Percentiles rank a stretch among this genome's conserved stretches.
phyloP scores from a whole-genome alignment of 2,329 filamentous ascomycete genomes.

The Graphilbum sp. region DNA sequence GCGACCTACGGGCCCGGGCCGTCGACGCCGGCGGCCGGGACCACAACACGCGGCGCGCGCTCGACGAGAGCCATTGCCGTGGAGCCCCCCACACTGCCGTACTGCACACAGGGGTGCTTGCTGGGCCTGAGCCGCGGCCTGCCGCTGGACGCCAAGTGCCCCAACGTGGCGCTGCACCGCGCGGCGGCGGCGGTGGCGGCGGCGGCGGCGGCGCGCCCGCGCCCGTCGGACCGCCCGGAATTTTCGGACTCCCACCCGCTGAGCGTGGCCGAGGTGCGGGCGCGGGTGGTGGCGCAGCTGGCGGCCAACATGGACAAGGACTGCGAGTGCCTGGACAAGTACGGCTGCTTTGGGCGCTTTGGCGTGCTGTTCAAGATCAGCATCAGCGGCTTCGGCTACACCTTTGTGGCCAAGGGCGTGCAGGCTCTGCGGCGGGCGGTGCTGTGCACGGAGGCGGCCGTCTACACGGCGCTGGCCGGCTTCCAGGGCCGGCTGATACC shows the following conservation, averaged over 20 bases:
- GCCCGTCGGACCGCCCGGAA: too few relatives aligned
- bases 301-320: not conserved
- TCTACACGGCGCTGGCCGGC: too few relatives aligned
- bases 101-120: slow-evolving; percentile 4
- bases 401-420: slow-evolving; percentile 2
- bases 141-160: slow-evolving; percentile 3
- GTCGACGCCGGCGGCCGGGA: too few relatives aligned
- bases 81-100: too few relatives aligned
- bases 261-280: not conserved
- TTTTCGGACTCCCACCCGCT: slow-evolving; percentile 1
- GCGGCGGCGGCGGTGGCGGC: not conserved
- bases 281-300: slow-evolving; percentile 1
- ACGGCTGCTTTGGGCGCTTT: not conserved
- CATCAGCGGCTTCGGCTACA: slow-evolving; percentile 3
- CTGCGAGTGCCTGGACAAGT: not conserved
- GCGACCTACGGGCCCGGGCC: too few relatives aligned
- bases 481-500: too few relatives aligned
- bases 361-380: slow-evolving; percentile 3
- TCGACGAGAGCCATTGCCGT: not conserved
- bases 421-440: not conserved
- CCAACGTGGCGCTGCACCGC: slow-evolving; percentile 2
- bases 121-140: not conserved
- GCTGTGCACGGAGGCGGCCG: not conserved
- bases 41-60: too few relatives aligned
- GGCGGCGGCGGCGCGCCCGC: too few relatives aligned